Evolutionary conservation across 805 yeast genomes (phyloP).

Genomic region (Wickerhamiella azymoides): DNA sequence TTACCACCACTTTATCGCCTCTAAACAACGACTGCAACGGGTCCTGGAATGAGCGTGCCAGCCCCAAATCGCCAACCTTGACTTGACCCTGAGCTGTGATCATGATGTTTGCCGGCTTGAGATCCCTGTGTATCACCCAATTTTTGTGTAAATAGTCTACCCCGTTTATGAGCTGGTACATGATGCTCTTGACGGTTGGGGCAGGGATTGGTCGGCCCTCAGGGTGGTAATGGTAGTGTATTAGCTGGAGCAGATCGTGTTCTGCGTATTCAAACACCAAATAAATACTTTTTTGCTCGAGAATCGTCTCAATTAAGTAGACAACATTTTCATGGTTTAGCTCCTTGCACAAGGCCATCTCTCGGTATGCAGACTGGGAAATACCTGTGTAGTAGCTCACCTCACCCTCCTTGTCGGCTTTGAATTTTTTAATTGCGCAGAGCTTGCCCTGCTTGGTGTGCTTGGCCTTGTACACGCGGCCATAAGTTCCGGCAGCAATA

Average conservation of each 20-base stretch:
- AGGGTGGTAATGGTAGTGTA: constrained; percentile 88
- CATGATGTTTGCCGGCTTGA: constrained; percentile 97
- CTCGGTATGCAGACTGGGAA: constrained; percentile 90
- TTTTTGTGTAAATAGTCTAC: constrained; percentile 84
- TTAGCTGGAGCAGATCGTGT: constrained; percentile 85
- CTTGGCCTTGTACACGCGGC: constrained; percentile 83
- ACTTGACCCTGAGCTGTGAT: constrained; percentile 80
- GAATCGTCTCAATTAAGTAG: constrained; percentile 61
- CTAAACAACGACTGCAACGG: constrained; percentile 75
- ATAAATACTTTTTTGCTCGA: constrained; percentile 80
- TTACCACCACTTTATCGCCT: constrained; percentile 92
- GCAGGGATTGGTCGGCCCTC: constrained; percentile 69
- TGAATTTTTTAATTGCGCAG: constrained; percentile 89
- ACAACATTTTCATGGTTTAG: constrained; percentile 68
- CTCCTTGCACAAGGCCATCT: constrained; percentile 90
- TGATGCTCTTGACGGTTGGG: constrained; percentile 58
- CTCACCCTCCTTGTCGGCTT: constrained; percentile 85
- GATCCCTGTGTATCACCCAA: constrained; percentile 91
- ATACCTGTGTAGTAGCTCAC: constrained; percentile 83
- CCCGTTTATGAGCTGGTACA: constrained; percentile 89
- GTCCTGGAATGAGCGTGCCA: constrained; percentile 76
- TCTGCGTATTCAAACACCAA: constrained; percentile 96
- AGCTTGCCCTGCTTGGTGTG: constrained; percentile 30
- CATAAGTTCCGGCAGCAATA: constrained; percentile 97
- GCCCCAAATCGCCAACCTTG: constrained; percentile 88